Evolutionary conservation across 805 yeast genomes (phyloP).

Genomic region (Torulaspora franciscae): DNA sequence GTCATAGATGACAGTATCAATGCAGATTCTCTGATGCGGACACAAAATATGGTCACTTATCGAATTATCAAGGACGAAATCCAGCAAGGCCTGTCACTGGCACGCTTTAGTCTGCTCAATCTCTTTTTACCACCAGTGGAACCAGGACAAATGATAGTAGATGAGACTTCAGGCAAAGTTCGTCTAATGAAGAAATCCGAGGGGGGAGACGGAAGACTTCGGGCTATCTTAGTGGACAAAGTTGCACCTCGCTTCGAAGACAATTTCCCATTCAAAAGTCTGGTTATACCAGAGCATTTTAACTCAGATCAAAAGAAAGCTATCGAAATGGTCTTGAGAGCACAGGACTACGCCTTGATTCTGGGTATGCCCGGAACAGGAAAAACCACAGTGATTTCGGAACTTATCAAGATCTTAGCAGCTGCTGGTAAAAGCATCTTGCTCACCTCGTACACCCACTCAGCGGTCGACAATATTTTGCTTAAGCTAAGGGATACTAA

Average conservation of each 20-base stretch:
- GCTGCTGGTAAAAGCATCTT: slow-evolving; percentile 60
- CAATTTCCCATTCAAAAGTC: slow-evolving; percentile 19
- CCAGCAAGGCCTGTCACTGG: slow-evolving; percentile 67
- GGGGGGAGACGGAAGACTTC: slow-evolving; percentile 36
- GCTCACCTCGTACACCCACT: slow-evolving; percentile 83
- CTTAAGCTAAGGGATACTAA: slow-evolving; percentile 55
- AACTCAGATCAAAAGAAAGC: slow-evolving; percentile 74
- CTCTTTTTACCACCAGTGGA: slow-evolving; percentile 45
- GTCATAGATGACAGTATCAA: slow-evolving; percentile 11
- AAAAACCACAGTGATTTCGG: slow-evolving; percentile 84
- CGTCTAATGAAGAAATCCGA: slow-evolving; percentile 25
- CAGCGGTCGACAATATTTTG: slow-evolving; percentile 92
- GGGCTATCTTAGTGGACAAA: slow-evolving; percentile 36
- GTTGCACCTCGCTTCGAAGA: slow-evolving; percentile 28
- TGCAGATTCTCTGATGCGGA: slow-evolving; percentile 28
- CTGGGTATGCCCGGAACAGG: slow-evolving; percentile 99
- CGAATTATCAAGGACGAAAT: slow-evolving; percentile 79
- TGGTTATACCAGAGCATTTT: slow-evolving; percentile 32
- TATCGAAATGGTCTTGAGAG: slow-evolving; percentile 53
- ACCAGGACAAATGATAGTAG: slow-evolving; percentile 32
- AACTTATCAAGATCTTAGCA: slow-evolving; percentile 56
- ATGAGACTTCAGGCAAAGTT: slow-evolving; percentile 14
- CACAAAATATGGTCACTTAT: slow-evolving; percentile 39
- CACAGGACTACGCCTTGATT: slow-evolving; percentile 73
- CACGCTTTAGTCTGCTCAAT: slow-evolving; percentile 70